phyloP scores from a whole-genome alignment of 2,329 filamentous ascomycete species.

The Dothiorella sarmentorum region DNA sequence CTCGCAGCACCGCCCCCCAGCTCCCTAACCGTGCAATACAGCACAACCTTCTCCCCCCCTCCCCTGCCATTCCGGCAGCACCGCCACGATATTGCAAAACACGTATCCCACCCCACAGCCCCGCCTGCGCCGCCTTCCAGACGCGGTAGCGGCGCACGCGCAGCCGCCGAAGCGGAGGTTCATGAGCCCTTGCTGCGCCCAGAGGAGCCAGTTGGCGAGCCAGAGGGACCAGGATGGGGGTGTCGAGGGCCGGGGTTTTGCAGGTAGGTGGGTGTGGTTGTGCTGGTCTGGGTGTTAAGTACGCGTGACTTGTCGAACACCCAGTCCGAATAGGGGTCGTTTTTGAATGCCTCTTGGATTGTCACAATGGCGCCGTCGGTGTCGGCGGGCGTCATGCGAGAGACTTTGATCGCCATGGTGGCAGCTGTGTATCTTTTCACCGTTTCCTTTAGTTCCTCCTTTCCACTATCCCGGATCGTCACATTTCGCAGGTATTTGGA shows the following conservation, averaged over 20 bases:
- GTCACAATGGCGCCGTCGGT: slow-evolving; percentile 63
- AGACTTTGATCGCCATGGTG: slow-evolving; percentile 51
- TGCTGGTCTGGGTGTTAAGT: too few species aligned
- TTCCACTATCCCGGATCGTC: background rate
- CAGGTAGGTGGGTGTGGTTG: background rate
- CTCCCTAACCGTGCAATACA: slow-evolving; percentile 47
- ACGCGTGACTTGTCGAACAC: slow-evolving; percentile 59
- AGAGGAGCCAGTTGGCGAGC: slow-evolving; percentile 63
- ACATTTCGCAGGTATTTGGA: background rate
- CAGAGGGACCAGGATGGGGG: slow-evolving; percentile 64
- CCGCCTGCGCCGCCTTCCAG: slow-evolving; percentile 65
- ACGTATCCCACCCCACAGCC: slow-evolving; percentile 69
- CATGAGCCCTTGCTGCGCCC: slow-evolving; percentile 62
- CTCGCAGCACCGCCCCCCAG: slow-evolving; percentile 22
- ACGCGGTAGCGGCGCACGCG: slow-evolving; percentile 67
- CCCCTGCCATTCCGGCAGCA: slow-evolving; percentile 62
- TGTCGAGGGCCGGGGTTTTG: too few species aligned
- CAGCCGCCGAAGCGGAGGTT: slow-evolving; percentile 65
- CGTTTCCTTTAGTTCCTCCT: background rate
- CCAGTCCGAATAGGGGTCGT: slow-evolving; percentile 66
- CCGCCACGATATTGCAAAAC: slow-evolving; percentile 73
- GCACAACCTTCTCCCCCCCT: slow-evolving; percentile 52
- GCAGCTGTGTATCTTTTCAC: background rate
- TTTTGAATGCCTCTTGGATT: slow-evolving; percentile 63
- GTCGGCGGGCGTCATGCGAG: slow-evolving; percentile 54